phyloP scores from a whole-genome alignment of 1,284 basidiomycete genomes.

The Caloboletus inedulis region DNA sequence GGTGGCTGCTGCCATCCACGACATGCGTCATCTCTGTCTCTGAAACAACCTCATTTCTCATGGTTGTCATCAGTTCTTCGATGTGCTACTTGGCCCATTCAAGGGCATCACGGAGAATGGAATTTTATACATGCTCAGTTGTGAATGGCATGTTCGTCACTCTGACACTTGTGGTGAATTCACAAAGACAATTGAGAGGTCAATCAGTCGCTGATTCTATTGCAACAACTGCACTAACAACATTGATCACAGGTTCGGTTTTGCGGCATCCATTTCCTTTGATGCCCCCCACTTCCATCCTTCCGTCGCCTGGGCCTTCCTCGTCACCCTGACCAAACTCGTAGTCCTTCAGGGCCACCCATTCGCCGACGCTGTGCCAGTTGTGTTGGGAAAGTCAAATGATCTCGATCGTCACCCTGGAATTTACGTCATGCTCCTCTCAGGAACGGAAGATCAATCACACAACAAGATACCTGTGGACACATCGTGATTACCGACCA shows the following conservation, averaged over 20 bases:
- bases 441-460: neutral
- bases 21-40: neutral
- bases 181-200: neutral
- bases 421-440: neutral
- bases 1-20: neutral
- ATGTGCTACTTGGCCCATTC: neutral
- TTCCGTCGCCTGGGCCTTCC: neutral
- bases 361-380: neutral
- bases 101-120: neutral
- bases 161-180: neutral
- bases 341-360: neutral
- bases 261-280: neutral
- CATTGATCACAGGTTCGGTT: neutral
- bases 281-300: neutral
- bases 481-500: neutral
- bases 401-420: neutral
- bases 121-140: neutral
- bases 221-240: neutral
- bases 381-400: neutral
- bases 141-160: neutral
- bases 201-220: neutral
- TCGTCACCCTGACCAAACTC: neutral
- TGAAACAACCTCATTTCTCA: rapidly evolving
- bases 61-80: neutral
- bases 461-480: neutral